phyloP scores from a whole-genome alignment of 2,329 filamentous ascomycete species.

The Cytospora chrysosperma region DNA sequence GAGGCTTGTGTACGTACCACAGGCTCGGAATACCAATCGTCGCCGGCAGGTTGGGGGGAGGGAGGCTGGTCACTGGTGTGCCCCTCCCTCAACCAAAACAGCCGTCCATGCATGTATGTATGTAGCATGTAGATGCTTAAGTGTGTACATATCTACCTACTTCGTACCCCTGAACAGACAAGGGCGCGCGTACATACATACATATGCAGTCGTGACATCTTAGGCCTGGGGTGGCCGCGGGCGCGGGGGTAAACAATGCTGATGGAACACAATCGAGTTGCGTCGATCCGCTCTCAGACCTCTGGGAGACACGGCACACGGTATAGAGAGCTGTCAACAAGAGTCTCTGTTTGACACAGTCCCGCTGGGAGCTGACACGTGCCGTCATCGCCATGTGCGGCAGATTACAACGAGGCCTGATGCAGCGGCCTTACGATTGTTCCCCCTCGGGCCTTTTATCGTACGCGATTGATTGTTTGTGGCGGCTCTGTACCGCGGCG shows the following conservation, averaged over 20 bases:
- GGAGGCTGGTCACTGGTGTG: neutral
- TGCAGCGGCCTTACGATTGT: conserved; percentile 1
- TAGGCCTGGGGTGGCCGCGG: no score
- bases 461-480: conserved; percentile 15
- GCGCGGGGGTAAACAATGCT: neutral
- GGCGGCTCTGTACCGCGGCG: neutral
- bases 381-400: conserved; percentile 1
- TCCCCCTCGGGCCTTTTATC: neutral
- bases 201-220: conserved; percentile 15
- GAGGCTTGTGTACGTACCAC: conserved; percentile 3
- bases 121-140: no score
- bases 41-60: neutral
- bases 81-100: no score
- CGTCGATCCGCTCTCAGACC: neutral
- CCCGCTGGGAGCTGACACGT: neutral
- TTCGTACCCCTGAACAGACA: neutral
- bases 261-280: neutral
- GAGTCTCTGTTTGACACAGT: neutral
- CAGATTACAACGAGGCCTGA: conserved; percentile 4
- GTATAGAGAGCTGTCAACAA: conserved; percentile 1
- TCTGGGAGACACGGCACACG: conserved; percentile 3
- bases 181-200: neutral
- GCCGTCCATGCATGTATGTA: neutral
- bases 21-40: neutral
- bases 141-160: no score